Base-by-base conservation (phyloP, 257 asterid genomes). In the Leptodermis oblonga region DNA sequence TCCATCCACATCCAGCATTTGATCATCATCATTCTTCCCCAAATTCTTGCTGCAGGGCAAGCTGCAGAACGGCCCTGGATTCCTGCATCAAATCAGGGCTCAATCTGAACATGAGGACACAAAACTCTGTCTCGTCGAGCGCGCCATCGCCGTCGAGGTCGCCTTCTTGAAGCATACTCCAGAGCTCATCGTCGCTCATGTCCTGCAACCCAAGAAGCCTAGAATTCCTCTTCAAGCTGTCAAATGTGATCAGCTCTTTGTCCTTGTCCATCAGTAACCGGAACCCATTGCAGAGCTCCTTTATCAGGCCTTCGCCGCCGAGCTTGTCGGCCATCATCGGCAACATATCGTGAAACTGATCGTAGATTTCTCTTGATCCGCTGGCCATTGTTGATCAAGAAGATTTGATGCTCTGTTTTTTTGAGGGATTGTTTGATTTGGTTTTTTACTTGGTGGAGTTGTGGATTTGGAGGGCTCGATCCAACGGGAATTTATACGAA, bases 301-400 rank as follows among this genome's bases (percentile, higher is more conserved):
- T 85, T 1, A 90, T 88, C 9, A 90, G 79, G 34, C 96, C 95
- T 23, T 90, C 95, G n/a, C 94, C 96, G 0, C 97, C 97, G 8
- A 88, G 77, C 74, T 79, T 90, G 61, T 84, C 84, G 0, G 96
- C 97, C 86, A 90, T 88, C 7, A 74, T 45, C 7, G 95, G 95
- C 76, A 90, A 54, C 90, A 86, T 81, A 58, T 90, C 97, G 80
- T 86, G 83, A 67, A 87, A 85, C 6, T 67, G 56, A 72, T 54
- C n/a, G n/a, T n/a, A n/a, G n/a, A n/a, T 82, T n/a, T 34, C 52
- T 49, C 65, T 77, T 51, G 59, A 26, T 8, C 83, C 79, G 23
- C 84, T 77, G 14, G 51, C 39, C 42, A 43, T 23, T 46, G 8
- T 4, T 13, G 52, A 39, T 39, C 45, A 39, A 39, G 46, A 14